phyloP scores from a whole-genome alignment of 2,329 filamentous ascomycete species.

The Pestalotiopsis sp. region DNA sequence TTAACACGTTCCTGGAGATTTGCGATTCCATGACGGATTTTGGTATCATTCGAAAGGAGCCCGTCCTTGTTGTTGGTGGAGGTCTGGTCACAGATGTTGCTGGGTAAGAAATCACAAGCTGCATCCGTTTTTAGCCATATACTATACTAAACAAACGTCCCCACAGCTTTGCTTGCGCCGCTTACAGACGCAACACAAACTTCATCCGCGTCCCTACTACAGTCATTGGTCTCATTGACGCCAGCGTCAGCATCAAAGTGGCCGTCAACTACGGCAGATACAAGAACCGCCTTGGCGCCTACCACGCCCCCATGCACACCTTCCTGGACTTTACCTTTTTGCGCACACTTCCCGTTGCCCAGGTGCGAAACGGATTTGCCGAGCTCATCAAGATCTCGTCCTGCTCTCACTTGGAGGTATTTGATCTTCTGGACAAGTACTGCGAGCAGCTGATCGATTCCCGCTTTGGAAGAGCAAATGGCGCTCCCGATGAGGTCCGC shows the following conservation, averaged over 20 bases:
- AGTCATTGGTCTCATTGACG: constrained; percentile 75
- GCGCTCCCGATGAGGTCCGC: constrained; percentile 55
- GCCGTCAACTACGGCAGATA: constrained; percentile 76
- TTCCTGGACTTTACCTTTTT: constrained; percentile 76
- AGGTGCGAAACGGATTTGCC: constrained; percentile 74
- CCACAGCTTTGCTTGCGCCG: constrained; percentile 66
- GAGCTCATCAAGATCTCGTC: constrained; percentile 78
- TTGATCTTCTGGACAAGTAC: constrained; percentile 68
- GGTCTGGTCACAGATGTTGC: constrained; percentile 74
- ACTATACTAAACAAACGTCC: background rate
- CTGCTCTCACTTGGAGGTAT: constrained; percentile 67
- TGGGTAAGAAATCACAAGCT: constrained; percentile 49
- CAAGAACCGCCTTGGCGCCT: constrained; percentile 74
- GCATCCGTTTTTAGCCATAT: too few species aligned
- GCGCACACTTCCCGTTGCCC: constrained; percentile 65
- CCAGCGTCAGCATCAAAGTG: constrained; percentile 77
- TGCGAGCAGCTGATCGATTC: constrained; percentile 68
- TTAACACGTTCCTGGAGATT: constrained; percentile 69
- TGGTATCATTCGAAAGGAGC: constrained; percentile 67
- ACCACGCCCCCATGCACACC: constrained; percentile 71
- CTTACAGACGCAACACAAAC: constrained; percentile 73
- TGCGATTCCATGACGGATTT: constrained; percentile 76
- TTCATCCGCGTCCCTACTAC: constrained; percentile 75
- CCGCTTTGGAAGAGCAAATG: constrained; percentile 64
- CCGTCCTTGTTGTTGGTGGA: constrained; percentile 67